Evolutionary conservation across 352 stramenopile species (phyloP).

Genomic region (Thraustochytrium sp.): DNA sequence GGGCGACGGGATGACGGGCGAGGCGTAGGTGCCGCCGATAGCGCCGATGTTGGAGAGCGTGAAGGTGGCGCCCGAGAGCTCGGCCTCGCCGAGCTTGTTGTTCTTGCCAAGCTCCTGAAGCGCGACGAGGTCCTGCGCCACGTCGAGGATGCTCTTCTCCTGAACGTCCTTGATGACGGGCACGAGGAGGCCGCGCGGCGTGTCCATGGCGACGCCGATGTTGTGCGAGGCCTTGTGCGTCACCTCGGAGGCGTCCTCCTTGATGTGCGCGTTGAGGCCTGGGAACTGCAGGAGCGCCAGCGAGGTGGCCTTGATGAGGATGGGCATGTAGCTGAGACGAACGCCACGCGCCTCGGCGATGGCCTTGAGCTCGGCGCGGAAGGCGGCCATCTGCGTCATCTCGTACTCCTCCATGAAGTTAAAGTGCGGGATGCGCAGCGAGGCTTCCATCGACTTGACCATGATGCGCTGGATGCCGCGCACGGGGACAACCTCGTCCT

Average conservation of each 20-base stretch:
- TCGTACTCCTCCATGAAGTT: constrained; percentile 93
- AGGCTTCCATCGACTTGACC: constrained; percentile 93
- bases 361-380: constrained; percentile 79
- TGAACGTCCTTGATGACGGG: constrained; percentile 90
- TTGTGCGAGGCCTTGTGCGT: constrained; percentile 85
- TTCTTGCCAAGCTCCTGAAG: constrained; percentile 73
- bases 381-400: constrained; percentile 74
- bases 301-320: constrained; percentile 86
- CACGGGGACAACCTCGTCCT: constrained; percentile 49
- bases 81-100: constrained; percentile 67
- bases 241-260: constrained; percentile 69
- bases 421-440: constrained; percentile 93
- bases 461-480: constrained; percentile 93
- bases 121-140: constrained; percentile 69
- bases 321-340: constrained; percentile 91
- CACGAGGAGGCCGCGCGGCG: constrained; percentile 86
- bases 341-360: constrained; percentile 62
- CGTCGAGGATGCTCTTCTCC: constrained; percentile 62
- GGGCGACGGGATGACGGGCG: constrained; percentile 85
- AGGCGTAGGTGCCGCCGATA: constrained; percentile 95
- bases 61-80: constrained; percentile 86
- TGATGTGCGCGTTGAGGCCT: constrained; percentile 84
- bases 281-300: constrained; percentile 88
- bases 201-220: constrained; percentile 97
- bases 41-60: constrained; percentile 83